These are phyloP conservation scores for Eucalyptus grandis DNA, from an alignment of 345 rosid genomes.

Conservation along the genomic window DNA sequence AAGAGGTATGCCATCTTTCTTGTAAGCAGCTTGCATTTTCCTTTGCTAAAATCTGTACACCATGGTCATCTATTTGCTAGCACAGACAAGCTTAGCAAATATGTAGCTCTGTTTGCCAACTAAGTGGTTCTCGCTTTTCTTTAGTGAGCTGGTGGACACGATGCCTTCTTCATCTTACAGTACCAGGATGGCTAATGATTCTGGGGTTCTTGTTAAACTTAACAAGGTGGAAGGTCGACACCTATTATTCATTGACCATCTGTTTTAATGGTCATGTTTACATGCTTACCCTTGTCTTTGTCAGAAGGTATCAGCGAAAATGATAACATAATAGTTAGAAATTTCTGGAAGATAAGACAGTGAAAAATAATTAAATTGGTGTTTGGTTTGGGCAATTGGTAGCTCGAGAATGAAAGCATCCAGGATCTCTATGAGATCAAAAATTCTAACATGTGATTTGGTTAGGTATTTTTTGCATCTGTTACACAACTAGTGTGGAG, in stretches of 20 bases:
- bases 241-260: background rate
- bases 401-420: background rate
- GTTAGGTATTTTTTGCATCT: background rate
- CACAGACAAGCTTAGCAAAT: background rate
- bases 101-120: background rate
- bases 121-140: background rate
- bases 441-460: background rate
- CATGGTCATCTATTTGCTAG: background rate
- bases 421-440: background rate
- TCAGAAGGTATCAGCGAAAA: background rate
- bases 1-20: conserved; percentile 31
- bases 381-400: background rate
- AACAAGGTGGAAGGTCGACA: background rate
- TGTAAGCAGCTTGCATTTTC: background rate
- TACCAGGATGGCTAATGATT: background rate
- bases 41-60: background rate
- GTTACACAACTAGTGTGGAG: background rate
- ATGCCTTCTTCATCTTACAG: background rate
- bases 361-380: background rate
- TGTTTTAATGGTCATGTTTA: background rate
- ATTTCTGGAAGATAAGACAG: background rate
- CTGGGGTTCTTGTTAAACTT: background rate
- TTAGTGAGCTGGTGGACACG: background rate
- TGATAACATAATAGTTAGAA: background rate
- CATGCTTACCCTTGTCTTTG: background rate